Conservation (phyloP, 1,284 basidiomycete genomes). For the Microbotryum saponariae region DNA sequence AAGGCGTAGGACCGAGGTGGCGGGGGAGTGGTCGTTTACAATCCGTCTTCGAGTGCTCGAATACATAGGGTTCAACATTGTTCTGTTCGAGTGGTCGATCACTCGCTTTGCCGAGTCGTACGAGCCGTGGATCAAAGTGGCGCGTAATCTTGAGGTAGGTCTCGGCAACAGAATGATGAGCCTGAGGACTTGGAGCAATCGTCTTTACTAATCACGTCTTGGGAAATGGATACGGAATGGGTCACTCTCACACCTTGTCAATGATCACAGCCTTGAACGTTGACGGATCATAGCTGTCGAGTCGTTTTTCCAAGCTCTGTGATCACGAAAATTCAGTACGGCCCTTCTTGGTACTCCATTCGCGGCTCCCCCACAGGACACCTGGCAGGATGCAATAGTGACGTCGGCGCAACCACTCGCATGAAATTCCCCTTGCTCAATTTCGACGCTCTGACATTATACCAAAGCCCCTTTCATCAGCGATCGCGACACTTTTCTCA, state of each 20-base stretch:
- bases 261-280: constrained; percentile 74
- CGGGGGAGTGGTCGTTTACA: neutral
- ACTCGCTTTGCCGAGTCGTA: too few relatives aligned
- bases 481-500: too few relatives aligned
- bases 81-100: too few relatives aligned
- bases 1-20: neutral
- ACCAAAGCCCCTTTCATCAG: neutral
- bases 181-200: constrained; percentile 40
- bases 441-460: constrained; percentile 55
- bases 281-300: constrained; percentile 70
- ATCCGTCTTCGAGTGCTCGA: neutral
- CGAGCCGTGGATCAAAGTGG: constrained; percentile 53
- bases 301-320: constrained; percentile 42
- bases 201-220: too few relatives aligned
- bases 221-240: too few relatives aligned
- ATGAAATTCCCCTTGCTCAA: constrained; percentile 73
- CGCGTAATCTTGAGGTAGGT: constrained; percentile 74
- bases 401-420: constrained; percentile 79
- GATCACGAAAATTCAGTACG: neutral
- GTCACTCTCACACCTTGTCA: constrained; percentile 52
- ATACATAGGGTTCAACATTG: neutral
- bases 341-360: too few relatives aligned
- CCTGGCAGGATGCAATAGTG: constrained; percentile 38
- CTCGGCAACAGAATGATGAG: constrained; percentile 86
- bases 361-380: too few relatives aligned